Base-by-base conservation (phyloP, 306 rosid species). In the Sophora flavescens region DNA sequence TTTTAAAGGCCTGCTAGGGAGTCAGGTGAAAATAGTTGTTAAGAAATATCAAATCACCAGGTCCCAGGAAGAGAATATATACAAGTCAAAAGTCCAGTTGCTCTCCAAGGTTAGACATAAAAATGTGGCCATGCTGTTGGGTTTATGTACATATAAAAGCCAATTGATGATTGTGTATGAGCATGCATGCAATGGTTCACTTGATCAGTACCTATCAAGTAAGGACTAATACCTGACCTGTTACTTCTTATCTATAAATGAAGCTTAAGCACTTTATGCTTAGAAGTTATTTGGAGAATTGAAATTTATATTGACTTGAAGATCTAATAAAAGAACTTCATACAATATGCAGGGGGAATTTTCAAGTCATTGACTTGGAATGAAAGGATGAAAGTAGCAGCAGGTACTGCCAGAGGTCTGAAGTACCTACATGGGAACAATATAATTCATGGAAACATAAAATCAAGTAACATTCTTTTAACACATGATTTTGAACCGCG, bases 391-490 rank as follows among this genome's bases (percentile, higher is more conserved):
- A 91, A 89, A 81, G 80, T 93, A 54, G 88, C 89, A 22, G 53
- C 68, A 39, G 97, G 97, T 82, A 83, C 86, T 9, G 87, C 88
- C 15, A 91, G 86, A 81, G 98, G 97, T 48, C 78, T 93, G 52
- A 80, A 82, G 68, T 83, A 86, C 66, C 85, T 93, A 17, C 98
- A 93, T 68, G 80, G 32, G 60, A 89, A 85, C 77, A 76, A 84
- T 57, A 89, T 91, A 63, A 86, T 91, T 77, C 98, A 93, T 76
- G 90, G 97, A 84, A 93, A 72, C 48, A 78, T 93, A 62, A 91
- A 90, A 64, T 85, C 98, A 64, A 88, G 88, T 74, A 91, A 93
- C 86, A 89, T 93, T 80, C 91, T 93, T 50, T 80, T 93, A 60
- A 88, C 91, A 18, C 97, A 89, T 36, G 96, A 93, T 70, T 77